Conservation (phyloP, 257 asterid species). For the Cynanchum wilfordii region DNA sequence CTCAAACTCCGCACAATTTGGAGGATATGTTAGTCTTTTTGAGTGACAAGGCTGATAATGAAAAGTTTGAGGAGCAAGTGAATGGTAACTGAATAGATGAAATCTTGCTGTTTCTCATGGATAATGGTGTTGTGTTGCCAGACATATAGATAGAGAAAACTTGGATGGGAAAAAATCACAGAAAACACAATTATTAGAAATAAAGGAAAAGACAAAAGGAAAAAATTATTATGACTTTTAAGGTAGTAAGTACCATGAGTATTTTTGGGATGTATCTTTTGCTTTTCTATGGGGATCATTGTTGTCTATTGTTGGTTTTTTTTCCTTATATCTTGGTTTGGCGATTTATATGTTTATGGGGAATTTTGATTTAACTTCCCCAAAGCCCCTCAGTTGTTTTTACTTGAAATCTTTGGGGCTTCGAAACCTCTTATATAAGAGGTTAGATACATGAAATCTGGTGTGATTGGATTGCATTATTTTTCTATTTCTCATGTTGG, state of each 20-base stretch:
- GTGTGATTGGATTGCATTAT: neutral
- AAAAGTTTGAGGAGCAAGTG: neutral
- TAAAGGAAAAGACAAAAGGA: slow-evolving; percentile 12
- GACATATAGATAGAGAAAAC: slow-evolving; percentile 19
- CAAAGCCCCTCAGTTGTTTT: slow-evolving; percentile 19
- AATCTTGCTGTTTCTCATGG: slow-evolving; percentile 23
- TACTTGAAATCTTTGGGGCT: slow-evolving; percentile 16
- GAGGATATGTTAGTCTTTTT: neutral
- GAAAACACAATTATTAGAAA: slow-evolving; percentile 2
- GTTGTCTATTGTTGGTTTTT: slow-evolving; percentile 1
- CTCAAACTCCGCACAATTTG: neutral
- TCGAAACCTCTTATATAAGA: neutral
- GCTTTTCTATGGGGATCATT: slow-evolving; percentile 17
- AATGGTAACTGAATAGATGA: neutral
- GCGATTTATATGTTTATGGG: slow-evolving; percentile 10
- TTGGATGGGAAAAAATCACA: slow-evolving; percentile 19
- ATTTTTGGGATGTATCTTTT: slow-evolving; percentile 23
- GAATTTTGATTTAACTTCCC: slow-evolving; percentile 23
- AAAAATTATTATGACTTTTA: slow-evolving; percentile 10
- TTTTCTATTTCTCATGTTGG: neutral
- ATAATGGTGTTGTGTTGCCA: slow-evolving; percentile 13
- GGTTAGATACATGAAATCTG: neutral
- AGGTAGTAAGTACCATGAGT: slow-evolving; percentile 15
- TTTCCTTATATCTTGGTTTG: slow-evolving; percentile 3
- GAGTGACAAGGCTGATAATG: neutral